Evolutionary conservation across 768 basidiomycete species (phyloP).

Genomic region (Phallus indusiatus): DNA sequence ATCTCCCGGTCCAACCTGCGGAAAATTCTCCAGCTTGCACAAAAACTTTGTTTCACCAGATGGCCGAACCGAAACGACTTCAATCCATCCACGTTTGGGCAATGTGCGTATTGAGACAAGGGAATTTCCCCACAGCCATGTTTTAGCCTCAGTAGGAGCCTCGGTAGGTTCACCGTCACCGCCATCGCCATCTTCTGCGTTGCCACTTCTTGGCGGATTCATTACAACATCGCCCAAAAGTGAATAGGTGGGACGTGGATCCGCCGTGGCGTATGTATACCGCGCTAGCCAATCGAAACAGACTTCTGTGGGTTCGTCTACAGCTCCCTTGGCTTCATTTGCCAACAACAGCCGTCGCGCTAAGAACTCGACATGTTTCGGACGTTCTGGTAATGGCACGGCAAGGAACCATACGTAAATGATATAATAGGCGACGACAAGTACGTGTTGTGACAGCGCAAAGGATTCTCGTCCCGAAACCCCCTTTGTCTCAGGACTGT

Average conservation of each 20-base stretch:
- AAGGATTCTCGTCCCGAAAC: constrained; percentile 55
- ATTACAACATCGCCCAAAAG: constrained; percentile 73
- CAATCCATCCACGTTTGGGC: constrained; percentile 75
- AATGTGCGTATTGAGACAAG: constrained; percentile 75
- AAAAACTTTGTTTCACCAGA: constrained; percentile 84
- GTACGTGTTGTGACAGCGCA: constrained; percentile 86
- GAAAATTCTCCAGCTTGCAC: constrained; percentile 82
- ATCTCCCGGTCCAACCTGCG: constrained; percentile 75
- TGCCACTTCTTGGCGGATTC: constrained; percentile 32
- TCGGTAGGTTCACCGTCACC: constrained; percentile 21
- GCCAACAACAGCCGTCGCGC: constrained; percentile 78
- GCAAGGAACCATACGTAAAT: constrained; percentile 95
- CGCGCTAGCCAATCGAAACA: constrained; percentile 97
- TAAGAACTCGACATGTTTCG: constrained; percentile 76
- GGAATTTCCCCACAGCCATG: constrained; percentile 81
- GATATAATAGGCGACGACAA: constrained; percentile 79
- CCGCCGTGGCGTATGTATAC: constrained; percentile 89
- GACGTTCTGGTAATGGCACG: constrained; percentile 71
- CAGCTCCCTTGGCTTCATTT: constrained; percentile 58
- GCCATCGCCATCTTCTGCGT: not conserved
- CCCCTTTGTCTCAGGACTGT: constrained; percentile 37
- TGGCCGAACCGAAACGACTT: constrained; percentile 73
- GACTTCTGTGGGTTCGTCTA: constrained; percentile 90
- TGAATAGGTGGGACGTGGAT: constrained; percentile 79
- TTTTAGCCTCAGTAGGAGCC: constrained; percentile 47